Conservation (phyloP, 106 monocot genomes). For the Dendrobium nobile region DNA sequence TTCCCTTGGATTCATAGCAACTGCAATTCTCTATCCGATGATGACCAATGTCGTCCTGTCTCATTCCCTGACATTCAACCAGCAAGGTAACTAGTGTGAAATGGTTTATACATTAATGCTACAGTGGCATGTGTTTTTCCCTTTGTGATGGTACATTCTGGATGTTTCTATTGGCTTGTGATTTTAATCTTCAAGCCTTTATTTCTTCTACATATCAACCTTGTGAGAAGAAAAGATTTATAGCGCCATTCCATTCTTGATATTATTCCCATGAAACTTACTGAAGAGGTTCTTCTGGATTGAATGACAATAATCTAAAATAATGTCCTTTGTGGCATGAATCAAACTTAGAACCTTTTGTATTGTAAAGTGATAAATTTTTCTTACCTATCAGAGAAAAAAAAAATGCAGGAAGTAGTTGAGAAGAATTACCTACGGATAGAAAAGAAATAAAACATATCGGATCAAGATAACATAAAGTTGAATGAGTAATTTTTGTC, state of each 20-base stretch:
- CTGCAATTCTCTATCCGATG: conserved; percentile 86
- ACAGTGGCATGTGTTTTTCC: background rate
- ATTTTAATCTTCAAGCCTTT: background rate
- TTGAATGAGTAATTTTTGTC: too few species aligned
- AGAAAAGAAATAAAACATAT: too few species aligned
- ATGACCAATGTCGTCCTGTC: conserved; percentile 85
- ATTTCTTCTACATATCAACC: background rate
- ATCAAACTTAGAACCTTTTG: background rate
- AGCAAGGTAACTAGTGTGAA: conserved; percentile 45
- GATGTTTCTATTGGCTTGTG: background rate
- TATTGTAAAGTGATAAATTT: background rate
- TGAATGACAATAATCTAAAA: background rate
- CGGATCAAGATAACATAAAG: too few species aligned
- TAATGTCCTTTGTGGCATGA: background rate
- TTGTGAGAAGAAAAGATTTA: background rate
- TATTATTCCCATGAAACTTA: background rate
- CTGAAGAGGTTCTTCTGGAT: background rate
- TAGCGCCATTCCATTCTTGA: background rate
- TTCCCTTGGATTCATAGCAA: conserved; percentile 98
- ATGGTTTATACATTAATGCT: background rate
- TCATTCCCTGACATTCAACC: conserved; percentile 91
- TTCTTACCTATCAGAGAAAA: background rate
- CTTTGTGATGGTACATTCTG: background rate
- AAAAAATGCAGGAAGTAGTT: too few species aligned
- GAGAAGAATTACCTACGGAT: too few species aligned